phyloP scores from a whole-genome alignment of 2,329 filamentous ascomycete genomes.

The Talaromyces atroroseus region DNA sequence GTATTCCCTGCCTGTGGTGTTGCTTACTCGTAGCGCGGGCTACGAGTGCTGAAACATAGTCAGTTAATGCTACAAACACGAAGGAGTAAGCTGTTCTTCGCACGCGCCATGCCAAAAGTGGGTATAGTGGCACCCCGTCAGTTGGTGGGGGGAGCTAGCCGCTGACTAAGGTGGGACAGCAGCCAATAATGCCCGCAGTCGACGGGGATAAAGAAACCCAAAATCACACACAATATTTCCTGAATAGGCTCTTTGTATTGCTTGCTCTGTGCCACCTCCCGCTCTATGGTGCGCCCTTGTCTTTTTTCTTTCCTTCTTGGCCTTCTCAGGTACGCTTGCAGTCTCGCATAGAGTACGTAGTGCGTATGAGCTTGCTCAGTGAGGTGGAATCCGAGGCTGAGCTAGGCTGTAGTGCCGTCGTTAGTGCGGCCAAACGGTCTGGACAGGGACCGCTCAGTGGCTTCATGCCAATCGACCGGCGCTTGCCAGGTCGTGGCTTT shows the following conservation, averaged over 20 bases:
- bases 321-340: no score
- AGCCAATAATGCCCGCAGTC: no score
- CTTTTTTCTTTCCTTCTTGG: no score
- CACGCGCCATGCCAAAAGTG: no score
- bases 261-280: background rate
- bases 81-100: no score
- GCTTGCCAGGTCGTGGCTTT: background rate
- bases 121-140: no score
- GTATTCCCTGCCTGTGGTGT: background rate
- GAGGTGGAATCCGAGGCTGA: background rate
- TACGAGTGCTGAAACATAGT: background rate
- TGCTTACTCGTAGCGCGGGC: background rate
- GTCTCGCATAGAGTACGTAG: no score
- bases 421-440: slow-evolving; percentile 1
- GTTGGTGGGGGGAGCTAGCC: no score
- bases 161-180: background rate
- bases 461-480: background rate
- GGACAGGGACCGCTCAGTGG: slow-evolving; percentile 1
- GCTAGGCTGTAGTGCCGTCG: background rate
- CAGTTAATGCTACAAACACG: no score
- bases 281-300: no score
- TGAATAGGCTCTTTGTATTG: background rate
- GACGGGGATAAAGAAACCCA: no score
- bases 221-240: no score
- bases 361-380: background rate